Percentiles rank a stretch among this genome's conserved stretches.
These are phyloP conservation scores for Thielaviopsis ethacetica DNA, from an alignment of 2,329 filamentous ascomycete species.

Conservation along the genomic window DNA sequence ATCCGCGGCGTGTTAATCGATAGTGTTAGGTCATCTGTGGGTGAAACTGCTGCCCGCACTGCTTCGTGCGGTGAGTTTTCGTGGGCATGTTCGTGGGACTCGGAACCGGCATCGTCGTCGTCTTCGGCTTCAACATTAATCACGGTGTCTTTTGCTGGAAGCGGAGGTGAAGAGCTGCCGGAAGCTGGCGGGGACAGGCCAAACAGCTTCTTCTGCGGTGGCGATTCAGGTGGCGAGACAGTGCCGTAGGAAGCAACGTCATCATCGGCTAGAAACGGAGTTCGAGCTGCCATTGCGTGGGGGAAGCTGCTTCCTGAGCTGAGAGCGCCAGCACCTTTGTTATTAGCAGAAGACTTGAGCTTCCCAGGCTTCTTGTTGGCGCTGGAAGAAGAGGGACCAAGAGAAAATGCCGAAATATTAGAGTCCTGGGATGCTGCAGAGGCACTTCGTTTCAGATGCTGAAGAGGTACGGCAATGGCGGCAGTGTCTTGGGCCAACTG, in stretches of 20 bases:
- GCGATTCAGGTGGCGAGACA: slow-evolving; percentile 6
- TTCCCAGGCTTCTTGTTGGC: background rate
- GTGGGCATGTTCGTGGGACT: slow-evolving; percentile 33
- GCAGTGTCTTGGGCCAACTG: background rate
- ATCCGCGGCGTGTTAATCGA: slow-evolving; percentile 79
- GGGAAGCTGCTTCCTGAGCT: background rate
- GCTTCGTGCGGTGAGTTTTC: slow-evolving; percentile 65
- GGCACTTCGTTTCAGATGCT: background rate
- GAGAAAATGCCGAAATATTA: background rate
- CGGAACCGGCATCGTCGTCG: slow-evolving; percentile 22
- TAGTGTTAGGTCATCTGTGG: slow-evolving; percentile 57
- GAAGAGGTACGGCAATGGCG: background rate
- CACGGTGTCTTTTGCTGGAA: background rate
- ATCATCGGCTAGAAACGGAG: slow-evolving; percentile 7
- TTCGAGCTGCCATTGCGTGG: slow-evolving; percentile 4
- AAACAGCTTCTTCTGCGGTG: slow-evolving; percentile 4
- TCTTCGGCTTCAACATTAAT: slow-evolving; percentile 12
- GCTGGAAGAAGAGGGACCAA: background rate
- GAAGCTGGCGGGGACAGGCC: background rate
- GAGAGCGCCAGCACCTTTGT: background rate
- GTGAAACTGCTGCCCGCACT: slow-evolving; percentile 63
- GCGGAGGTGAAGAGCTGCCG: background rate
- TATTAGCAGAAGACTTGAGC: background rate
- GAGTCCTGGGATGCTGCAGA: background rate
- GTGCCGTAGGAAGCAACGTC: slow-evolving; percentile 9